These are phyloP conservation scores for Perilla frutescens DNA, from an alignment of 257 asterid genomes.

Conservation along the genomic window DNA sequence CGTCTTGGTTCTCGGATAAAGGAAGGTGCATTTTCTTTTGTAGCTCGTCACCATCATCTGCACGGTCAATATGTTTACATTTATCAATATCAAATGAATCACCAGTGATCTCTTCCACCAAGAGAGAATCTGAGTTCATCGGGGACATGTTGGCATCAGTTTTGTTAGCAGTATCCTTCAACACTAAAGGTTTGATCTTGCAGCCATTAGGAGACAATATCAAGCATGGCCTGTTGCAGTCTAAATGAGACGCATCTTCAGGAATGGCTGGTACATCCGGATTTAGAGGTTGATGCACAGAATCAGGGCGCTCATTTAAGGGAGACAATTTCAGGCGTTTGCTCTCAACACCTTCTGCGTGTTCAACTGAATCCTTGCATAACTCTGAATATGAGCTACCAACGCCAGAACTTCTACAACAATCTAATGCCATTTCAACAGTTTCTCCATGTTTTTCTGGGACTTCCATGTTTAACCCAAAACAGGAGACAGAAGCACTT, in stretches of 20 bases:
- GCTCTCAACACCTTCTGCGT: conserved; percentile 39
- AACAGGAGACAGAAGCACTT: conserved; percentile 41
- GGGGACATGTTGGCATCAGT: conserved; percentile 41
- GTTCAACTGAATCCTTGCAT: conserved; percentile 38
- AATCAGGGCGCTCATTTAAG: conserved; percentile 33
- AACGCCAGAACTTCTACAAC: conserved; percentile 34
- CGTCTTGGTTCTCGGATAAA: conserved; percentile 43
- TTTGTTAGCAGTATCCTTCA: conserved; percentile 37
- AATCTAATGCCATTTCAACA: conserved; percentile 38
- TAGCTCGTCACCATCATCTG: conserved; percentile 43
- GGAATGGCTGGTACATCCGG: conserved; percentile 29
- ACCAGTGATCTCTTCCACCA: conserved; percentile 37
- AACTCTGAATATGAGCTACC: conserved; percentile 40
- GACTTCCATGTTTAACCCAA: conserved; percentile 34
- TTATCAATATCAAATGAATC: conserved; percentile 40
- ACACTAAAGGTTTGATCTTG: conserved; percentile 44
- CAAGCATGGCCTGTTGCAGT: conserved; percentile 41
- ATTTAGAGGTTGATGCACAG: conserved; percentile 39
- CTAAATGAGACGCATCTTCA: conserved; percentile 36
- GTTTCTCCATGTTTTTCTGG: conserved; percentile 33
- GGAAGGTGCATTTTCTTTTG: conserved; percentile 36
- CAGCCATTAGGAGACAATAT: conserved; percentile 31
- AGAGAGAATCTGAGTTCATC: conserved; percentile 41
- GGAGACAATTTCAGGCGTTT: conserved; percentile 41
- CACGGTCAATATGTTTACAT: conserved; percentile 30